Evolutionary conservation across 257 asterid species (phyloP), one percentile per base, ranked within the genome.

Genomic region (Solanum appendiculatum): DNA sequence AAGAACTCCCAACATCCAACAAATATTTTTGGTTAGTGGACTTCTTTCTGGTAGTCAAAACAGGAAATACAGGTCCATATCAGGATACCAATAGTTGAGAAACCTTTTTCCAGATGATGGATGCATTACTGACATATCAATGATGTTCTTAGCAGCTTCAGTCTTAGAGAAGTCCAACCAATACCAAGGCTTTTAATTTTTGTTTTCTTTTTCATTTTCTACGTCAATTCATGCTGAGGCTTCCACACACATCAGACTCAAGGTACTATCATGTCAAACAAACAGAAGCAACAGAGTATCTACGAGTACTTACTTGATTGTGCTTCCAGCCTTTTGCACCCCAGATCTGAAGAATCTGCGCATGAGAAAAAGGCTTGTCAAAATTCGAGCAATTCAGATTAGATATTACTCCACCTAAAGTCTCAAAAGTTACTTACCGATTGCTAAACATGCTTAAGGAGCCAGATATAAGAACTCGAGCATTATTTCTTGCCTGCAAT

Each of bases 401-500:
- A 74, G 6, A 83, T 58, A 31, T 20, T n/a, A 63, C 86, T 16
- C 23, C 18, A 34, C 7, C 33, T 66, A 84, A 77, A 80, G 86
- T 23, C 51, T 40, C 25, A 54, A 27, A 36, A 69, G 25, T 29
- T 68, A 77, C 90, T 87, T 75, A 91, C 93, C 77, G 86, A 74
- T 91, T 86, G 80, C 91, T 89, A 89, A 91, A 91, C 90, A 89
- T 86, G 56, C 74, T 48, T 39, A 89, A 84, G 60, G 93, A 91
- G 66, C 93, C 93, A n/a, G 91, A 86, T 78, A 91, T 80, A 60
- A 91, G 87, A 85, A 91, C 84, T 9, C 93, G 89, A 54, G 90
- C 93, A 88, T 89, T 89, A 88, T 91, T 91, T 88, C 93, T 89
- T 37, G 93, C 93, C 93, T 91, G 88, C 80, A 88, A 75, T 29